A percentile compares a stretch with the other conserved stretches of the same genome.
phyloP scores from a whole-genome alignment of 2,329 filamentous ascomycete species.

The Cladosporium phlei region DNA sequence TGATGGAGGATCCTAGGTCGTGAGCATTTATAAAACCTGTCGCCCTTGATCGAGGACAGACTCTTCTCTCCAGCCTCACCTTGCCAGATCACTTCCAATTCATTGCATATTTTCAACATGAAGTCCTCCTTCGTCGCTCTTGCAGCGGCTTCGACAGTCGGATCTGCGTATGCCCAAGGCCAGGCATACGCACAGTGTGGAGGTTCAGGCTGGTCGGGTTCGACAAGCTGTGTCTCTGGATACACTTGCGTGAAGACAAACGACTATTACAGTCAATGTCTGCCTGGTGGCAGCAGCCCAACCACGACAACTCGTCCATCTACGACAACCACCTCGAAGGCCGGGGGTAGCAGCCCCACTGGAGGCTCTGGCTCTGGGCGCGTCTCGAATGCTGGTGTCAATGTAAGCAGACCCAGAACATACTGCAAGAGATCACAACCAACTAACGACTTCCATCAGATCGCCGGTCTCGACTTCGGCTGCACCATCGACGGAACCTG shows the following conservation, averaged over 20 bases:
- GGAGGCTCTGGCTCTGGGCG: slow-evolving; percentile 17
- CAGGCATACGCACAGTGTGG: slow-evolving; percentile 23
- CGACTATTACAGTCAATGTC: slow-evolving; percentile 32
- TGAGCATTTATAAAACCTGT: not conserved
- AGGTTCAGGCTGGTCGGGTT: slow-evolving; percentile 28
- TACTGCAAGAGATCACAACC: not conserved
- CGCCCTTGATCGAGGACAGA: no score
- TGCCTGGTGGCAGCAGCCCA: slow-evolving; percentile 14
- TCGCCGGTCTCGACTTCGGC: slow-evolving; percentile 31
- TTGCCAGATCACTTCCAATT: not conserved
- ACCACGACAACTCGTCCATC: slow-evolving; percentile 17
- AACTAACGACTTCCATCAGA: not conserved
- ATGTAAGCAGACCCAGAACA: slow-evolving; percentile 19
- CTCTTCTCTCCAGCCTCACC: not conserved
- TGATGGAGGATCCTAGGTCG: no score
- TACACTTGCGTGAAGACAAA: slow-evolving; percentile 26
- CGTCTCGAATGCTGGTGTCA: slow-evolving; percentile 29
- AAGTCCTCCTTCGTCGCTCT: slow-evolving; percentile 21
- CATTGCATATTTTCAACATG: slow-evolving; percentile 19
- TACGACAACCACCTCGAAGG: slow-evolving; percentile 9
- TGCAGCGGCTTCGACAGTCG: slow-evolving; percentile 17
- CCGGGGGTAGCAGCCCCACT: not conserved
- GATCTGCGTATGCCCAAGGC: slow-evolving; percentile 17
- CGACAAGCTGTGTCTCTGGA: slow-evolving; percentile 29
- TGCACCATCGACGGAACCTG: slow-evolving; percentile 39